Percentiles rank a stretch among this genome's conserved stretches.
Evolutionary conservation across 352 stramenopile genomes (phyloP).

Genomic region (Phytophthora parvispora): DNA sequence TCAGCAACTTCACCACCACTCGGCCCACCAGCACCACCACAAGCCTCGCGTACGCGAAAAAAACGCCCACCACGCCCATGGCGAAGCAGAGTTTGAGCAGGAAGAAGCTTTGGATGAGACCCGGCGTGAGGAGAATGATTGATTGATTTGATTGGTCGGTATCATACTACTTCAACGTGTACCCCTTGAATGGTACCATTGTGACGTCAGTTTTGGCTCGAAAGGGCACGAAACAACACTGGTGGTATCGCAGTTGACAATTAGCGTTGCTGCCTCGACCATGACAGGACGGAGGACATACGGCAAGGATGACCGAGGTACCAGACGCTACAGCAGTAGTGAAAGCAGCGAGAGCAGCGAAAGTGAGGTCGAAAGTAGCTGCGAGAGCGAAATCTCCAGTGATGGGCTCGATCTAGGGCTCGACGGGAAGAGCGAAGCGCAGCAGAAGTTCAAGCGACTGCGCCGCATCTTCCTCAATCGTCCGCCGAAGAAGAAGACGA

Average conservation of each 20-base stretch:
- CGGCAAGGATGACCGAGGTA: neutral
- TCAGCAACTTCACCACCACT: constrained; percentile 25
- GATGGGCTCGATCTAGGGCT: constrained; percentile 28
- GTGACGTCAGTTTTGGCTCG: constrained; percentile 21
- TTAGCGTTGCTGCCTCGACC: constrained; percentile 1
- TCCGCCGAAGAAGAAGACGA: constrained; percentile 27
- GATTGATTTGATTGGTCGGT: neutral
- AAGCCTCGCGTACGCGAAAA: constrained; percentile 30
- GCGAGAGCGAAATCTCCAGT: constrained; percentile 15
- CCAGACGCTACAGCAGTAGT: constrained; percentile 16
- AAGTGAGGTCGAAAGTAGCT: constrained; percentile 20
- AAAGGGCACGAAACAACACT: constrained; percentile 13
- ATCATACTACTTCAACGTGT: constrained; percentile 34
- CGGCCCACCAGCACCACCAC: constrained; percentile 18
- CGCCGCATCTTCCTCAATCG: constrained; percentile 79
- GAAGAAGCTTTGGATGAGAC: constrained; percentile 17
- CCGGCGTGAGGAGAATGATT: constrained; percentile 1
- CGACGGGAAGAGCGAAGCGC: constrained; percentile 40
- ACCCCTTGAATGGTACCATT: constrained; percentile 13
- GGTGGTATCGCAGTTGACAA: neutral
- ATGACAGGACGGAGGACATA: constrained; percentile 13
- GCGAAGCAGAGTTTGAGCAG: neutral
- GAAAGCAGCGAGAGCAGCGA: constrained; percentile 27
- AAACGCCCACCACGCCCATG: constrained; percentile 41
- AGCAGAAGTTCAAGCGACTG: constrained; percentile 62